Percentiles rank a stretch among this genome's conserved stretches.
phyloP scores from a whole-genome alignment of 139 green algal genomes.

The Closterium sp. region DNA sequence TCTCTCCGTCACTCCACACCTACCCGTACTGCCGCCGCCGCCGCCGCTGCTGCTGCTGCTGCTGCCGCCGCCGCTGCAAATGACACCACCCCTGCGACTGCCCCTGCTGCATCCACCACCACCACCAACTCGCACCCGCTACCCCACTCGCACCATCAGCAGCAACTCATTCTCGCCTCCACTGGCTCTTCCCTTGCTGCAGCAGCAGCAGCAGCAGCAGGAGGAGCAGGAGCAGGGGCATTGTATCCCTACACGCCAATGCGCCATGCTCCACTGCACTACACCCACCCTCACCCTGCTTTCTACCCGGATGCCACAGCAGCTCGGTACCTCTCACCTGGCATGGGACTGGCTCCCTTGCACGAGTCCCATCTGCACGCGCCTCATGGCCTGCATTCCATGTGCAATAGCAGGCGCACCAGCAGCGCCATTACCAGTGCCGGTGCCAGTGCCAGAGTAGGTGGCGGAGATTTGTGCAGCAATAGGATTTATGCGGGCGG shows the following conservation, averaged over 20 bases:
- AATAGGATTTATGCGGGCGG: neutral
- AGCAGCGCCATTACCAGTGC: too few species aligned
- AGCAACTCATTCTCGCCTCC: neutral
- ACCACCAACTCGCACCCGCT: neutral
- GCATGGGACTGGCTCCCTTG: neutral
- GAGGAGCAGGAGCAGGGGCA: neutral
- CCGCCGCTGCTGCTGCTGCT: neutral
- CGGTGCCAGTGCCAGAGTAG: neutral
- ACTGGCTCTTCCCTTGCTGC: neutral
- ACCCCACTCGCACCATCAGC: neutral
- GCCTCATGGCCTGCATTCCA: neutral
- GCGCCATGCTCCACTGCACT: neutral
- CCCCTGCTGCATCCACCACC: neutral
- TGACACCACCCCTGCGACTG: neutral
- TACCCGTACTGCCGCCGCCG: too few species aligned
- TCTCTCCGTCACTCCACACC: too few species aligned
- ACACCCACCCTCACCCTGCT: neutral
- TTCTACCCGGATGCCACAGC: neutral
- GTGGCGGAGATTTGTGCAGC: neutral
- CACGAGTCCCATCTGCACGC: neutral
- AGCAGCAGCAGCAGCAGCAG: too few species aligned
- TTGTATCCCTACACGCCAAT: neutral
- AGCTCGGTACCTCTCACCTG: neutral
- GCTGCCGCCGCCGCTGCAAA: too few species aligned
- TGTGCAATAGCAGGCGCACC: neutral